Percentiles rank a stretch among this genome's conserved stretches.
phyloP scores from a whole-genome alignment of 176 grass and related monocot species.

The Avena eriantha region DNA sequence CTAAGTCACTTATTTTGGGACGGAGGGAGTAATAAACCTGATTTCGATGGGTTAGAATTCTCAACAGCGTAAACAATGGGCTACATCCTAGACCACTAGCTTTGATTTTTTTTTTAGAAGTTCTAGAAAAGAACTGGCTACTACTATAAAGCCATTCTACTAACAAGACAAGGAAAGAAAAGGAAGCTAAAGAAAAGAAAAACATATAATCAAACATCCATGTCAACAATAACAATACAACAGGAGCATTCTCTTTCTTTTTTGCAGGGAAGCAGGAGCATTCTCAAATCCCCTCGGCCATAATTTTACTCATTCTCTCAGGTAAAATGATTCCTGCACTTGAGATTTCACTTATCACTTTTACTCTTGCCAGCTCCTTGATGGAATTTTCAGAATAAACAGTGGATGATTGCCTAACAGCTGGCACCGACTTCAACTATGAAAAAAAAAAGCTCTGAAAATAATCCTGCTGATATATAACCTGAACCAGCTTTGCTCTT shows the following conservation, averaged over 20 bases:
- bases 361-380: not conserved
- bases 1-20: no score
- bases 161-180: not conserved
- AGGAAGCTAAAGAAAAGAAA: not conserved
- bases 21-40: not conserved
- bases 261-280: not conserved
- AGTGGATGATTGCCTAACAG: not conserved
- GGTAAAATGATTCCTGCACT: not conserved
- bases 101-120: not conserved
- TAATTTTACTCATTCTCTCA: not conserved
- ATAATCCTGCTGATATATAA: not conserved
- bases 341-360: not conserved
- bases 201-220: not conserved
- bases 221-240: not conserved
- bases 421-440: not conserved
- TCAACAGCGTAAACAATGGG: not conserved
- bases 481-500: not conserved
- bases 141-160: not conserved
- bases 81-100: not conserved
- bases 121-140: not conserved
- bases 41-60: slow-evolving; percentile 9
- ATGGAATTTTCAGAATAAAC: not conserved
- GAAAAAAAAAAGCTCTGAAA: not conserved
- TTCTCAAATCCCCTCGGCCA: not conserved
- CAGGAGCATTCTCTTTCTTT: not conserved